phyloP scores from a whole-genome alignment of 768 basidiomycete species.

The Podaxis sp. region DNA sequence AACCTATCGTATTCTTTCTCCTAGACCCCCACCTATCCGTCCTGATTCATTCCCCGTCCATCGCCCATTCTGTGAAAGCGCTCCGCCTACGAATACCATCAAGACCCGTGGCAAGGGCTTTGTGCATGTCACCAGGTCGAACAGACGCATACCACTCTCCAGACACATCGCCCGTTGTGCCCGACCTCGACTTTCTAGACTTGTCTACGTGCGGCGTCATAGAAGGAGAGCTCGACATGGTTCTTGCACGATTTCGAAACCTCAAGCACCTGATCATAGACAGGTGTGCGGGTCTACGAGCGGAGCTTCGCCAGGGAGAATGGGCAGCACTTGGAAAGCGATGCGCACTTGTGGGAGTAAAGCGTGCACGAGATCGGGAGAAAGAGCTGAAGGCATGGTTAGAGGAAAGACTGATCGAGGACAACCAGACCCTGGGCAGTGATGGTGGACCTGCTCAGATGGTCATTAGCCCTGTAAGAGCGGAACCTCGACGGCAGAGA shows the following conservation, averaged over 20 bases:
- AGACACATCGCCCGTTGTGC: conserved; percentile 26
- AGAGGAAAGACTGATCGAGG: conserved; percentile 29
- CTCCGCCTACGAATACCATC: conserved; percentile 74
- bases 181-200: conserved; percentile 66
- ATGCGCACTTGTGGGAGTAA: conserved; percentile 61
- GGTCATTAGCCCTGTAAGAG: background rate
- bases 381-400: conserved; percentile 54
- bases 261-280: conserved; percentile 75
- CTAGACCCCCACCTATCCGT: conserved; percentile 50
- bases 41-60: conserved; percentile 43
- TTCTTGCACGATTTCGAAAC: conserved; percentile 48
- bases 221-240: conserved; percentile 50
- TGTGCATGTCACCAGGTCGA: conserved; percentile 25
- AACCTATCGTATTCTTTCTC: conserved; percentile 85
- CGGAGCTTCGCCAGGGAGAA: conserved; percentile 52
- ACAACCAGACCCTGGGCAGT: conserved; percentile 7
- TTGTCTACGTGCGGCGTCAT: conserved; percentile 68
- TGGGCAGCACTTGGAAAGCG: conserved; percentile 63
- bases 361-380: conserved; percentile 66
- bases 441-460: conserved; percentile 17
- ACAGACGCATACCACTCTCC: conserved; percentile 9
- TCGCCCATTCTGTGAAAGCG: conserved; percentile 53
- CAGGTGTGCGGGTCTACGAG: conserved; percentile 55
- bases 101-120: conserved; percentile 50
- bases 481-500: conserved; percentile 24